phyloP scores from a whole-genome alignment of 2,329 filamentous ascomycete species.

The Fusarium sarcochroum region DNA sequence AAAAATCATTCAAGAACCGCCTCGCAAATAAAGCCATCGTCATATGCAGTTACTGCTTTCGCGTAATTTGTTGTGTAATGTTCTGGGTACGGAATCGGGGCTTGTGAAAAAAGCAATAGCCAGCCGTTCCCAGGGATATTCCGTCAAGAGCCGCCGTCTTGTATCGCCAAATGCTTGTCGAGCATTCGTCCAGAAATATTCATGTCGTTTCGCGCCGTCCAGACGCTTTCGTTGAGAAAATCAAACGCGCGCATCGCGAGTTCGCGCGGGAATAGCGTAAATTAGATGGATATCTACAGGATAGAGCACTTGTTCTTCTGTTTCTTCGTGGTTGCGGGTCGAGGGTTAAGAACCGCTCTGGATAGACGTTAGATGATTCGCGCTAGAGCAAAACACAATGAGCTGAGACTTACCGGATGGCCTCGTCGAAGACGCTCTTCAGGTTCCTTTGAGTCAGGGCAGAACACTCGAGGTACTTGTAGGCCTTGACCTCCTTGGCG shows the following conservation, averaged over 20 bases:
- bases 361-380: conserved; percentile 47
- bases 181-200: conserved; percentile 44
- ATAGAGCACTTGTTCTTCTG: conserved; percentile 79
- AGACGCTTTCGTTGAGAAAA: conserved; percentile 44
- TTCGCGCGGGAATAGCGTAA: conserved; percentile 22
- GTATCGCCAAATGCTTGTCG: conserved; percentile 45
- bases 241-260: conserved; percentile 24
- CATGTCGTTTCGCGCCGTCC: conserved; percentile 45
- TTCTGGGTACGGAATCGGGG: conserved; percentile 20
- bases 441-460: conserved; percentile 96
- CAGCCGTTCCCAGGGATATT: conserved; percentile 42
- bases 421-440: conserved; percentile 99
- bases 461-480: conserved; percentile 98
- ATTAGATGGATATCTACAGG: conserved; percentile 63
- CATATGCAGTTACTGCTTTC: conserved; percentile 45
- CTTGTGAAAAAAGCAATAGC: conserved; percentile 26
- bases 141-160: conserved; percentile 46
- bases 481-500: conserved; percentile 93
- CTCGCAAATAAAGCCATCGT: conserved; percentile 47
- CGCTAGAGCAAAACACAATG: conserved; percentile 23
- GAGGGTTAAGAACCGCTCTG: conserved; percentile 80
- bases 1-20: conserved; percentile 50
- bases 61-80: conserved; percentile 31
- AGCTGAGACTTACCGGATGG: conserved; percentile 82
- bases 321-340: conserved; percentile 66